These are phyloP conservation scores for Ophiosphaerella korrae DNA, from an alignment of 2,329 filamentous ascomycete genomes.

Conservation along the genomic window DNA sequence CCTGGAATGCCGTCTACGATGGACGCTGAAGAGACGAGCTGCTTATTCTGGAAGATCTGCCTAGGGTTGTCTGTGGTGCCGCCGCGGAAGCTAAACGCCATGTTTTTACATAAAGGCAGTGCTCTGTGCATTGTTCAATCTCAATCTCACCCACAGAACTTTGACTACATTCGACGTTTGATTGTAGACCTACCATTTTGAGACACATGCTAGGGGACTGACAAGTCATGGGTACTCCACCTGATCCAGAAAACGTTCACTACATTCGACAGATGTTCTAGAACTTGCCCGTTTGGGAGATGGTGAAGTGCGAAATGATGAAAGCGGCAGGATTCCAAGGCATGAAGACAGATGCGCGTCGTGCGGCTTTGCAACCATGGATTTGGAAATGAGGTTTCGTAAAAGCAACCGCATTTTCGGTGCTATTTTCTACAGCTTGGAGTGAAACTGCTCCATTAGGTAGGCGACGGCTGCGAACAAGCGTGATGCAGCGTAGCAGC, in stretches of 20 bases:
- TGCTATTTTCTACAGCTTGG: too few species aligned
- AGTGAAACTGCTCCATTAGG: too few species aligned
- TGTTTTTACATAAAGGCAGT: neutral
- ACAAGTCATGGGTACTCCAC: neutral
- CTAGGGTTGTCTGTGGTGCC: neutral
- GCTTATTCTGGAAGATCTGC: neutral
- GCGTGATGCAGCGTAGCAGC: too few species aligned
- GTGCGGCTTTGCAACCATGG: neutral
- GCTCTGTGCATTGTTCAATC: neutral
- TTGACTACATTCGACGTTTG: conserved; percentile 12
- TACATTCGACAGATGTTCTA: neutral
- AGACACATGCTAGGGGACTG: neutral
- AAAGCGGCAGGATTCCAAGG: neutral
- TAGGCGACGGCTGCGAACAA: too few species aligned
- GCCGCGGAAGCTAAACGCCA: neutral
- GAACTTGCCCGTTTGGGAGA: neutral
- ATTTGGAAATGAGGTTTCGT: neutral
- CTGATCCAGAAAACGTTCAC: conserved; percentile 1
- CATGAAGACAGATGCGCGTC: neutral
- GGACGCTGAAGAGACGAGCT: neutral
- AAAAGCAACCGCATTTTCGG: too few species aligned
- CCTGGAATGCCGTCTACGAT: neutral
- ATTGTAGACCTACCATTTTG: conserved; percentile 9
- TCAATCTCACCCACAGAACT: conserved; percentile 1
- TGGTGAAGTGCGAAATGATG: neutral